Base-by-base conservation (phyloP, 495 filamentous ascomycete genomes). In the Penicillium alfredii region DNA sequence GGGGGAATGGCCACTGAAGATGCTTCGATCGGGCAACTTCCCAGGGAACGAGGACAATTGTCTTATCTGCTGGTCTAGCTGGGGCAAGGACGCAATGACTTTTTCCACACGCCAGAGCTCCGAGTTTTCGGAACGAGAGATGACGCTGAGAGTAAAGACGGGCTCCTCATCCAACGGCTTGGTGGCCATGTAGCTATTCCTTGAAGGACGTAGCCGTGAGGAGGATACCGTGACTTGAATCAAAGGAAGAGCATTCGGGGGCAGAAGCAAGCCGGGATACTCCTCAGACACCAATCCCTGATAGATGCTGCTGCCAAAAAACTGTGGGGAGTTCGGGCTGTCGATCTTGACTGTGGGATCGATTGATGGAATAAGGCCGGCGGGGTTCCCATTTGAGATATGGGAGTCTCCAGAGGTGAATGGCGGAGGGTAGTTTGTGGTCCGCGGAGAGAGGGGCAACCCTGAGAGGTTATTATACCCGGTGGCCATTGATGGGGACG, bases 41-140 rank as follows among this genome's bases (percentile, higher is more conserved):
- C 64, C 74, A 9, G 72, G 71, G 49, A 93, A 87, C 3, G 70
- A 50, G 24, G 74, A 69, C 21, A 76, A 75, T 44, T 82, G 77
- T 51, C 83, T 85, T 30, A 98, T 64, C 47, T 83, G 75, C 28
- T 81, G 71, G 59, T 98, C 89, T 16, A 98, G 71, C 42, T 82
- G 75, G 8, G 81, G 74, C n/a, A 98, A 64, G 35, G 93, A 82
- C 19, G 75, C 60, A 8, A 87, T 81, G 37, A 93, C 84, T 52
- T 97, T 98, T 60, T 97, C 92, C 6, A 96, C 79, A 24, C 92
- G 76, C 86, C 93, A 94, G 19, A 97, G 66, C 54, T 96, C 88
- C 24, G 71, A 73, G n/a, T 77, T 72, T 50, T 86, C 79, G 7
- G 80, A 79, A 38, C 87, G 76, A 9, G 83, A 81, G 48, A 86